phyloP scores from a whole-genome alignment of 2,329 filamentous ascomycete genomes.

The Botrytis galanthina region DNA sequence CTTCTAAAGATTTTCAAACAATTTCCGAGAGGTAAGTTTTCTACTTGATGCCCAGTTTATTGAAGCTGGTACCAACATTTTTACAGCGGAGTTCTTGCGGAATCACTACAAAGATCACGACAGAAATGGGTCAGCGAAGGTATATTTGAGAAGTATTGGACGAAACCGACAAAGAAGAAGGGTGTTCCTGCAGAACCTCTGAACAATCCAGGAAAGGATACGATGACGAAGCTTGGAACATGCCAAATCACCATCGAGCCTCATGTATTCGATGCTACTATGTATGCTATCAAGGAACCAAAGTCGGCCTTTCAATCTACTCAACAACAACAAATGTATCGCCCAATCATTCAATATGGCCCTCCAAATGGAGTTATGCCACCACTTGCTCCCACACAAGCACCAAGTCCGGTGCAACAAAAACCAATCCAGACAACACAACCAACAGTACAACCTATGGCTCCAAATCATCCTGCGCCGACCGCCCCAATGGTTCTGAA shows the following conservation, averaged over 20 bases:
- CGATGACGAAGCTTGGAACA: conserved; percentile 70
- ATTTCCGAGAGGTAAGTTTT: conserved; percentile 64
- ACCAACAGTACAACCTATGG: conserved; percentile 13
- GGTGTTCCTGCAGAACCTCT: conserved; percentile 59
- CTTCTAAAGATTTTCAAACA: conserved; percentile 67
- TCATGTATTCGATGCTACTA: conserved; percentile 72
- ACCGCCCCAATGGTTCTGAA: background rate
- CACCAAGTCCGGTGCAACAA: conserved; percentile 37
- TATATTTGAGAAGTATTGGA: conserved; percentile 76
- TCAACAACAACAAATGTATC: conserved; percentile 39
- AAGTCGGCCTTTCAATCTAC: conserved; percentile 38
- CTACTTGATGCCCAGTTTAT: background rate
- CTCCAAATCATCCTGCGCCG: conserved; percentile 25
- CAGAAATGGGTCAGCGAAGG: conserved; percentile 70
- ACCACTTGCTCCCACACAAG: conserved; percentile 47
- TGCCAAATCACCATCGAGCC: conserved; percentile 76
- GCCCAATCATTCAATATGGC: conserved; percentile 64
- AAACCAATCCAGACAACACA: conserved; percentile 36
- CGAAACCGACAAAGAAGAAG: conserved; percentile 68
- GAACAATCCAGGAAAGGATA: conserved; percentile 67
- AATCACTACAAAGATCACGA: conserved; percentile 71
- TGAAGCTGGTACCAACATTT: conserved; percentile 22
- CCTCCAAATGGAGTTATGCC: conserved; percentile 63
- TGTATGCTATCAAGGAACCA: conserved; percentile 68
- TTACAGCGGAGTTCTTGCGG: conserved; percentile 67